Evolutionary conservation across 345 rosid species (phyloP).

Genomic region (Barbarea vulgaris): DNA sequence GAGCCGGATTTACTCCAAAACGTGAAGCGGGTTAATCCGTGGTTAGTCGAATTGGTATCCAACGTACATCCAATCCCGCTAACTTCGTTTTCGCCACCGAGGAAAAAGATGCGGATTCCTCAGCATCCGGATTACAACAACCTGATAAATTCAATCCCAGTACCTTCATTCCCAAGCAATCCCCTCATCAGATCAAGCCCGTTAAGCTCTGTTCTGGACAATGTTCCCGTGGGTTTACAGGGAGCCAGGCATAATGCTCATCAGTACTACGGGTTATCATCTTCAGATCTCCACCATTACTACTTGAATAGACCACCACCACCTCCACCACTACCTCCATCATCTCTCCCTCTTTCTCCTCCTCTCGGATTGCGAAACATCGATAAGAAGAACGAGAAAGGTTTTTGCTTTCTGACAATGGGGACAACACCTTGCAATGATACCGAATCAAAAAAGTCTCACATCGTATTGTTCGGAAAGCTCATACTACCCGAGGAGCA

Average conservation of each 20-base stretch:
- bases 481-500: slow-evolving; percentile 69
- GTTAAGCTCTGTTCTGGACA: slow-evolving; percentile 66
- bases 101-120: slow-evolving; percentile 80
- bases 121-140: slow-evolving; percentile 58
- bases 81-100: slow-evolving; percentile 79
- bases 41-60: slow-evolving; percentile 90
- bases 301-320: slow-evolving; percentile 54
- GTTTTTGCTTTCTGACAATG: slow-evolving; percentile 67
- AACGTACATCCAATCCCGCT: slow-evolving; percentile 71
- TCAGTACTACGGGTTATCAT: slow-evolving; percentile 69
- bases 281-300: slow-evolving; percentile 62
- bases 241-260: slow-evolving; percentile 99
- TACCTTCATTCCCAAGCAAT: slow-evolving; percentile 68
- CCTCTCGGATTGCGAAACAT: slow-evolving; percentile 44
- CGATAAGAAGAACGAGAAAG: slow-evolving; percentile 41
- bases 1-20: slow-evolving; percentile 97
- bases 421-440: slow-evolving; percentile 50
- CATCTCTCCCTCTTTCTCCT: slow-evolving; percentile 46
- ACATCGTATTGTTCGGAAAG: slow-evolving; percentile 82
- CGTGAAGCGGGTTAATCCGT: slow-evolving; percentile 92
- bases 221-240: slow-evolving; percentile 97
- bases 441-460: slow-evolving; percentile 59
- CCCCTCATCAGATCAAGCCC: slow-evolving; percentile 62
- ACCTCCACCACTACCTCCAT: slow-evolving; percentile 49
- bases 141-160: slow-evolving; percentile 52